A percentile compares a stretch with the other conserved stretches of the same genome.
These are phyloP conservation scores for Aureobasidium leucospermi DNA, from an alignment of 2,329 filamentous ascomycete genomes.

Conservation along the genomic window DNA sequence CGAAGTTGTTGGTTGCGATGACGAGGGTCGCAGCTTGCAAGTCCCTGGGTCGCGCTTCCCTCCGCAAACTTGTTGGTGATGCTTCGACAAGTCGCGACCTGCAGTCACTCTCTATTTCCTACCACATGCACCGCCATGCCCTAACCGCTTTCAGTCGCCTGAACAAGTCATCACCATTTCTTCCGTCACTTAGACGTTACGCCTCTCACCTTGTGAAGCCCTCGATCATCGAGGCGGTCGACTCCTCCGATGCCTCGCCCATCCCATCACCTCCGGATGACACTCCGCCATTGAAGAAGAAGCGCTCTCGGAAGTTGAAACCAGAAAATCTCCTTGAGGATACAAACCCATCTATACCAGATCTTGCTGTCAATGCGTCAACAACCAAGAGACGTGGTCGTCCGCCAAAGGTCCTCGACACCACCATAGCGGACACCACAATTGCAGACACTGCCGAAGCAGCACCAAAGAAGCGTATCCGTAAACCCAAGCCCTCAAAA, in stretches of 20 bases:
- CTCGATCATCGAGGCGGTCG: background rate
- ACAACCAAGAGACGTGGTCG: slow-evolving; percentile 13
- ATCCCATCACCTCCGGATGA: background rate
- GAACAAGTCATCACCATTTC: background rate
- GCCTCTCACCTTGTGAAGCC: background rate
- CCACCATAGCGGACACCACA: background rate
- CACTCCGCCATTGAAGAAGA: background rate
- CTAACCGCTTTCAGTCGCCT: background rate
- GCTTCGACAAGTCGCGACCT: slow-evolving; percentile 1
- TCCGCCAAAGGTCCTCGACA: background rate
- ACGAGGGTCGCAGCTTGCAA: background rate
- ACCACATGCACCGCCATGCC: slow-evolving; percentile 12
- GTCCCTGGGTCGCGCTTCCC: background rate
- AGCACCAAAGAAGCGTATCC: background rate
- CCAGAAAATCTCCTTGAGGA: too few relatives aligned
- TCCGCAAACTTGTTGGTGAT: background rate
- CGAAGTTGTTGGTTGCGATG: background rate
- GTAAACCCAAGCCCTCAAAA: background rate
- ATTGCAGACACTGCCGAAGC: background rate
- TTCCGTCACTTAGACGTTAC: background rate
- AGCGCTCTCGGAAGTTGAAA: background rate
- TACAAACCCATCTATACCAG: background rate
- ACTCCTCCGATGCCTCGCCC: background rate
- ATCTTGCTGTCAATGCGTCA: background rate
- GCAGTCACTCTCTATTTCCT: background rate